Base-by-base conservation (phyloP, 2,329 filamentous ascomycete genomes). In the Huntiella bhutanensis region DNA sequence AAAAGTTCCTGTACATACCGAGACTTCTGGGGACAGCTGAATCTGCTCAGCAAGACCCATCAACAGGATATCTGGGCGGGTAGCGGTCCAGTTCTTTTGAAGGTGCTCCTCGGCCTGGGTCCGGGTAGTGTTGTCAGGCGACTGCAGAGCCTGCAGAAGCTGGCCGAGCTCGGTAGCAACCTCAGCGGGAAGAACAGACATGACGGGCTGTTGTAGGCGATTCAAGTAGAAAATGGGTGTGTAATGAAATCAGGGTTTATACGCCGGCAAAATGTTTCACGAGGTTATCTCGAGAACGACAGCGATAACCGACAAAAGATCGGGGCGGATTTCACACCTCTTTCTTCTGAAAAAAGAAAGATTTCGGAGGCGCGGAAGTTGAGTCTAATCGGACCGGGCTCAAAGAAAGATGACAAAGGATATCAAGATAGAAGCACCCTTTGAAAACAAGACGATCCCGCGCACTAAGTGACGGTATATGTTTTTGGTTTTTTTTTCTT, bases 21-120 rank as follows among this genome's bases (percentile, higher is more conserved):
- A 69, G 54, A 75, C 68, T 58, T 88, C 78, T 54, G 75, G 73
- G n/a, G 82, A 77, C 53, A 73, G 77, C 57, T 83, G 77, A 55
- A 94, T 78, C 64, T 96, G 88, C 66, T 96, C 91, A 36, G 82
- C 87, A 55, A 98, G 68, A 53, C 87, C 91, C 81, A 96, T 91
- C 59, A 98, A 67, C 54, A 96, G 70, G 55, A 93, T 72, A 57
- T 95, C 87, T 33, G 91, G 87, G 51, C 82, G 75, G 48, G 75
- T 71, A 51, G 68, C 67, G 33, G 86, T 82, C 91, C 91, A 98
- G 69, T 86, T 87, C 63, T 76, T 83, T 61, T 85, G 83, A 52
- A 98, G 69, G 61, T 87, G 81, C 53, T 92, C 84, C 64, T 98
- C 91, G 45, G 88, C 88, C 61, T 84, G 77, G 28, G 82, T 76